phyloP scores from a whole-genome alignment of 352 stramenopile genomes.

The Phytopythium vexans region DNA sequence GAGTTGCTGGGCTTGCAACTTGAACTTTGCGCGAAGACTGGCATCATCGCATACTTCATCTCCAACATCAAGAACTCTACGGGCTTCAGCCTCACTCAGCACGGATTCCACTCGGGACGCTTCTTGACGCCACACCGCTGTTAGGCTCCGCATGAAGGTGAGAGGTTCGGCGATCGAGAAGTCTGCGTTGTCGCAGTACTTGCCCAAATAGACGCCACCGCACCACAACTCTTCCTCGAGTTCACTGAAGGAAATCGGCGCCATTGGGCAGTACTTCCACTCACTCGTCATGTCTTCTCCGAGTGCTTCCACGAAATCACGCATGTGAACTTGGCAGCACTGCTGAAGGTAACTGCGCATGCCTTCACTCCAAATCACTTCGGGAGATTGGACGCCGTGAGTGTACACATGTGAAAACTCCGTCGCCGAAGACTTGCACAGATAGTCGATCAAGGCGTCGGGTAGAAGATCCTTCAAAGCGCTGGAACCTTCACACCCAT shows the following conservation, averaged over 20 bases:
- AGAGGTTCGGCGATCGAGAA: slow-evolving; percentile 85
- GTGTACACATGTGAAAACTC: slow-evolving; percentile 90
- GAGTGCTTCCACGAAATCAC: slow-evolving; percentile 88
- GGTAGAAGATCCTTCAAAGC: slow-evolving; percentile 88
- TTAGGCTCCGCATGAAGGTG: slow-evolving; percentile 81
- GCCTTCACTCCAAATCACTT: slow-evolving; percentile 93
- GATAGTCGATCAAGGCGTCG: slow-evolving; percentile 85
- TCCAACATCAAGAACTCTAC: slow-evolving; percentile 27
- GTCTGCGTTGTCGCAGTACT: slow-evolving; percentile 87
- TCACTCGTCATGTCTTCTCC: slow-evolving; percentile 83
- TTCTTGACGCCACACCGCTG: slow-evolving; percentile 81
- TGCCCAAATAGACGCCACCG: slow-evolving; percentile 91
- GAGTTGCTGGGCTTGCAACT: slow-evolving; percentile 41
- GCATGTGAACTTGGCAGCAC: slow-evolving; percentile 88
- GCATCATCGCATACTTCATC: slow-evolving; percentile 17
- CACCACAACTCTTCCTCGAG: slow-evolving; percentile 92
- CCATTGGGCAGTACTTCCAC: slow-evolving; percentile 93
- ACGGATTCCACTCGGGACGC: slow-evolving; percentile 19
- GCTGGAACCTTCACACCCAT: slow-evolving; percentile 45
- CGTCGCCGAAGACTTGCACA: slow-evolving; percentile 75
- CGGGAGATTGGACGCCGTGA: slow-evolving; percentile 79
- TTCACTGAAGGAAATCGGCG: slow-evolving; percentile 86
- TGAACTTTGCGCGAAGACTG: slow-evolving; percentile 53
- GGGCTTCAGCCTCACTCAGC: slow-evolving; percentile 38
- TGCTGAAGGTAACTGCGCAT: slow-evolving; percentile 91